phyloP scores from a whole-genome alignment of 352 stramenopile species.

The Globisporangium okanoganense region DNA sequence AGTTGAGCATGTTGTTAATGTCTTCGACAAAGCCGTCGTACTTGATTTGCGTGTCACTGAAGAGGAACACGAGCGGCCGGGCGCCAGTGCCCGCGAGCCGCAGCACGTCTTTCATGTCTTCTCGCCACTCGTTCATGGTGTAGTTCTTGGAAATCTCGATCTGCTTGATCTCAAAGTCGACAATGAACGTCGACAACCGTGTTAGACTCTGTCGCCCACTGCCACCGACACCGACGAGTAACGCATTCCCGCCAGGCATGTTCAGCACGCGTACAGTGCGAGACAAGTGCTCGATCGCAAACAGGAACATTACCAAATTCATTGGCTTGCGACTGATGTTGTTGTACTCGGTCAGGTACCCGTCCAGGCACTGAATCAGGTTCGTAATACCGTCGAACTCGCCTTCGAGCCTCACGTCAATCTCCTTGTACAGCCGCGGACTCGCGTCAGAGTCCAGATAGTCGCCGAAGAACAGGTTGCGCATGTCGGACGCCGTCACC shows the following conservation, averaged over 20 bases:
- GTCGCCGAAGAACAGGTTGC: constrained; percentile 93
- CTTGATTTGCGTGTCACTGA: constrained; percentile 96
- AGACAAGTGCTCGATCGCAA: constrained; percentile 94
- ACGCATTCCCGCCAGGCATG: constrained; percentile 92
- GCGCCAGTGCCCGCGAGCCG: constrained; percentile 84
- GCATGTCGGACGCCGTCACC: constrained; percentile 77
- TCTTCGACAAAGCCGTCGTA: constrained; percentile 96
- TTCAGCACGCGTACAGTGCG: constrained; percentile 91
- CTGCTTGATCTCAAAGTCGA: constrained; percentile 90
- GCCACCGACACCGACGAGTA: constrained; percentile 93
- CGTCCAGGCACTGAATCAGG: constrained; percentile 84
- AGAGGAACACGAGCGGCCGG: constrained; percentile 90
- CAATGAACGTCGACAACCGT: constrained; percentile 90
- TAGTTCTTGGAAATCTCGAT: constrained; percentile 97
- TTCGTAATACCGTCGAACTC: constrained; percentile 77
- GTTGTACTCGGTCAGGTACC: constrained; percentile 92
- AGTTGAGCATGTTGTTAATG: constrained; percentile 97
- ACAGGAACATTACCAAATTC: constrained; percentile 96
- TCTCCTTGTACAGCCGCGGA: constrained; percentile 75
- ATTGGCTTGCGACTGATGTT: constrained; percentile 91
- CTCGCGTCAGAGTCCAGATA: constrained; percentile 83
- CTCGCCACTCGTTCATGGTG: constrained; percentile 91
- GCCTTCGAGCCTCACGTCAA: constrained; percentile 59
- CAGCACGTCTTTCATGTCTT: constrained; percentile 94
- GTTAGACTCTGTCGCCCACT: constrained; percentile 92